phyloP scores from a whole-genome alignment of 208 protist genomes.

The Crithidia brevicula region DNA sequence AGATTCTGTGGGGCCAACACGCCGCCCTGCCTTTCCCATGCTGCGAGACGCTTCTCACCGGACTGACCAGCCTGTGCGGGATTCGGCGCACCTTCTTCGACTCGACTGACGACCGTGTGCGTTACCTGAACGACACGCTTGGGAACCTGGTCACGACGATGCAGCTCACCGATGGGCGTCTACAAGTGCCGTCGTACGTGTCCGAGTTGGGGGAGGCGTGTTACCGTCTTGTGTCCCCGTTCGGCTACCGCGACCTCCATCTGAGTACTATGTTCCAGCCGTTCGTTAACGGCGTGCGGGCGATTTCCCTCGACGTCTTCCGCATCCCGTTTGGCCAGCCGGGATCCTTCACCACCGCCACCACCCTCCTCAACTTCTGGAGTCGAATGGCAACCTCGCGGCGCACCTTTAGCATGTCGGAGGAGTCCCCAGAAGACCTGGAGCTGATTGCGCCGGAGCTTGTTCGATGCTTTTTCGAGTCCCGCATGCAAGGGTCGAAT shows the following conservation, averaged over 20 bases:
- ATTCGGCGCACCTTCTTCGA: constrained; percentile 86
- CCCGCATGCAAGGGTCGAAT: constrained; percentile 39
- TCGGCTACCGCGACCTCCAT: constrained; percentile 81
- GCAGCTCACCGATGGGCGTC: constrained; percentile 52
- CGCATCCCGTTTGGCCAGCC: constrained; percentile 71
- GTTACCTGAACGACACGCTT: constrained; percentile 65
- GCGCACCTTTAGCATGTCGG: constrained; percentile 53
- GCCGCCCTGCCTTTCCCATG: constrained; percentile 68
- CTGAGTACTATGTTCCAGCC: constrained; percentile 42
- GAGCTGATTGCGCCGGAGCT: constrained; percentile 56
- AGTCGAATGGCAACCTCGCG: constrained; percentile 59
- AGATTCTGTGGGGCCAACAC: constrained; percentile 79
- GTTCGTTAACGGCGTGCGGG: constrained; percentile 48
- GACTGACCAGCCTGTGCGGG: constrained; percentile 69
- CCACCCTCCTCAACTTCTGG: constrained; percentile 76
- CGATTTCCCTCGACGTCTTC: constrained; percentile 67
- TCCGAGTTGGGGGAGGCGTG: constrained; percentile 59
- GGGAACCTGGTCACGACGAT: constrained; percentile 37
- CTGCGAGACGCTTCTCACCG: constrained; percentile 63
- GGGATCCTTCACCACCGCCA: constrained; percentile 72
- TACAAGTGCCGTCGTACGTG: constrained; percentile 74
- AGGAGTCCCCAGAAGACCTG: constrained; percentile 43
- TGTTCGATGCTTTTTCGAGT: constrained; percentile 53
- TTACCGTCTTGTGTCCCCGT: constrained; percentile 59
- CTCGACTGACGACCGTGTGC: constrained; percentile 56